Evolutionary conservation across 1,284 basidiomycete genomes (phyloP).

Genomic region (Melampsora americana): DNA sequence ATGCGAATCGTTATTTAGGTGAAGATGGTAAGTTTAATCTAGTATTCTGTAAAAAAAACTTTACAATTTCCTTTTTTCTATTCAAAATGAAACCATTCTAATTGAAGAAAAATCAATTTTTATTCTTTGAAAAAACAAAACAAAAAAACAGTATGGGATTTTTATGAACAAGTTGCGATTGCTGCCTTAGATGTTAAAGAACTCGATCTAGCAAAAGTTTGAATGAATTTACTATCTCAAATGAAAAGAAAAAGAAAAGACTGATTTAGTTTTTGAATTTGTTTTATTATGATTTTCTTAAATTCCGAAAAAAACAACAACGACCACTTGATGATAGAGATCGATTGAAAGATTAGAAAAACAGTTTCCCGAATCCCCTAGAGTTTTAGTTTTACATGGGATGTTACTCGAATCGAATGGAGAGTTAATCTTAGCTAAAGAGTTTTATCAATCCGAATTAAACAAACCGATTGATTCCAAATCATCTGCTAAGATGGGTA

Average conservation of each 20-base stretch:
- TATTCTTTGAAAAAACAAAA: too few species aligned
- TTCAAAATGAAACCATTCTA: too few species aligned
- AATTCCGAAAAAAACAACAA: too few species aligned
- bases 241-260: not conserved
- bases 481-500: not conserved
- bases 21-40: not conserved
- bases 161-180: constrained; percentile 80
- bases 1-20: not conserved
- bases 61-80: not conserved
- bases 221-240: too few species aligned
- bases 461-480: constrained; percentile 53
- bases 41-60: not conserved
- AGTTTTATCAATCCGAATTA: constrained; percentile 68
- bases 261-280: not conserved
- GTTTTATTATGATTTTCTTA: not conserved
- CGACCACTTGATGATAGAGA: too few species aligned
- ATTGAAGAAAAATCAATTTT: too few species aligned
- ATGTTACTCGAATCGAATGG: constrained; percentile 50
- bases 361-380: too few species aligned
- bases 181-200: constrained; percentile 80
- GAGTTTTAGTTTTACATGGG: too few species aligned
- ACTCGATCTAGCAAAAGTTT: constrained; percentile 74
- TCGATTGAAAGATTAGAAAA: too few species aligned
- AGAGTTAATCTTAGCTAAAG: constrained; percentile 59
- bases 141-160: constrained; percentile 62